phyloP scores from a whole-genome alignment of 495 filamentous ascomycete species.

The Tuber microsphaerosporum region DNA sequence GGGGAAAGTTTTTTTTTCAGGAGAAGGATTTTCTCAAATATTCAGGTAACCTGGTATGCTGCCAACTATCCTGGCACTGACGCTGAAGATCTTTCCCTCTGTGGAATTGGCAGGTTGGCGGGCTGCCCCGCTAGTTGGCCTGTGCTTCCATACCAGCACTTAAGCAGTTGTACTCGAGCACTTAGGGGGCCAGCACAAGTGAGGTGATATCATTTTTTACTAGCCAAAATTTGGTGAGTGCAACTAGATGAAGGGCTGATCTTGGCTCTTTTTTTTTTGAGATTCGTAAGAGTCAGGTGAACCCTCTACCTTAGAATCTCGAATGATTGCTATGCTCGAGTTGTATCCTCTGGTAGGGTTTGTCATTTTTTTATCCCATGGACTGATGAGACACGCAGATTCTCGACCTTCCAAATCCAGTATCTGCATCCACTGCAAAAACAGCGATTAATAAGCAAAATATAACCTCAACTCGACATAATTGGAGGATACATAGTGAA shows the following conservation, averaged over 20 bases:
- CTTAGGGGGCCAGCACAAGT: background rate
- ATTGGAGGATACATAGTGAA: too few relatives aligned
- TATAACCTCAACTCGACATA: too few relatives aligned
- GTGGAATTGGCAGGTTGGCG: background rate
- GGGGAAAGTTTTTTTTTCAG: background rate
- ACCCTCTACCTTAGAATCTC: background rate
- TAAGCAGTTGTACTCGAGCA: background rate
- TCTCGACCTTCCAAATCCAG: too few relatives aligned
- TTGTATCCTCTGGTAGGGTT: background rate
- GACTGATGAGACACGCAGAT: too few relatives aligned
- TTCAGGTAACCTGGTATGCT: background rate
- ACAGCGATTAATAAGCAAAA: too few relatives aligned
- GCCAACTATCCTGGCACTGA: background rate
- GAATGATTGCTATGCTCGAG: background rate
- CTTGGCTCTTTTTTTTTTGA: background rate
- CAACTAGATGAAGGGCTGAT: background rate
- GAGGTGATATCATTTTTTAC: background rate
- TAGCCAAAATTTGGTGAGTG: background rate
- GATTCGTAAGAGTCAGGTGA: background rate
- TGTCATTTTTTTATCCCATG: background rate
- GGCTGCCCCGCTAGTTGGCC: background rate
- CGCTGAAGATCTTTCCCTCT: background rate
- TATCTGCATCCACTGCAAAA: too few relatives aligned
- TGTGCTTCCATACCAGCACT: background rate
- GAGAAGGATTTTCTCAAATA: background rate